These are phyloP conservation scores for Colletotrichum orbiculare DNA, from an alignment of 2,329 filamentous ascomycete genomes.

Conservation along the genomic window DNA sequence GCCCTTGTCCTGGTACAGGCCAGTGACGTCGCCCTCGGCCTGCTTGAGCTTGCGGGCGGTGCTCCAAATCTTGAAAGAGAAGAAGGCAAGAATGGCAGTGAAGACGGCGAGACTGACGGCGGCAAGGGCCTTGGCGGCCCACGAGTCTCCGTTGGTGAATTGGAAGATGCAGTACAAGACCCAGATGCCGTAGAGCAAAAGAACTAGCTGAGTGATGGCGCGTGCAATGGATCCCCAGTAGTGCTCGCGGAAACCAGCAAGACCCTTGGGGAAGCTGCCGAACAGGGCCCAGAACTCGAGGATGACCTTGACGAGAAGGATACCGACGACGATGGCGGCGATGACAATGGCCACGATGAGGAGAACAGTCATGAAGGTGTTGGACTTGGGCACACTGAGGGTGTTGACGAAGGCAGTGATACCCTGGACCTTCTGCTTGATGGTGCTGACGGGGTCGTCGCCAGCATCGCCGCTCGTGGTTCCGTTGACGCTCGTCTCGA, in stretches of 20 bases:
- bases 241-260: conserved; percentile 89
- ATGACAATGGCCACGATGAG: conserved; percentile 90
- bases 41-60: conserved; percentile 80
- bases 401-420: conserved; percentile 87
- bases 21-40: conserved; percentile 76
- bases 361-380: conserved; percentile 96
- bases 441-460: conserved; percentile 33
- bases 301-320: conserved; percentile 90
- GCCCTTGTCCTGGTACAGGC: conserved; percentile 86
- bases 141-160: conserved; percentile 92
- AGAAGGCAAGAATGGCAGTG: conserved; percentile 83
- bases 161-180: conserved; percentile 96
- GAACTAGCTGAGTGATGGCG: conserved; percentile 88
- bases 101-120: conserved; percentile 84
- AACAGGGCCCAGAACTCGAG: conserved; percentile 93
- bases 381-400: conserved; percentile 84
- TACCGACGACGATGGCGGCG: conserved; percentile 83
- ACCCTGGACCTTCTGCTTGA: conserved; percentile 69
- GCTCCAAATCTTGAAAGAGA: conserved; percentile 84
- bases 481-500: conserved; percentile 58
- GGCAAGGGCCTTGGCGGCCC: conserved; percentile 88
- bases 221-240: conserved; percentile 95
- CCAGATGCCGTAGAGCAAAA: conserved; percentile 95
- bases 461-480: conserved; percentile 43
- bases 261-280: conserved; percentile 82